Conservation (phyloP, 768 basidiomycete genomes). For the Leccinum longicurvipes region DNA sequence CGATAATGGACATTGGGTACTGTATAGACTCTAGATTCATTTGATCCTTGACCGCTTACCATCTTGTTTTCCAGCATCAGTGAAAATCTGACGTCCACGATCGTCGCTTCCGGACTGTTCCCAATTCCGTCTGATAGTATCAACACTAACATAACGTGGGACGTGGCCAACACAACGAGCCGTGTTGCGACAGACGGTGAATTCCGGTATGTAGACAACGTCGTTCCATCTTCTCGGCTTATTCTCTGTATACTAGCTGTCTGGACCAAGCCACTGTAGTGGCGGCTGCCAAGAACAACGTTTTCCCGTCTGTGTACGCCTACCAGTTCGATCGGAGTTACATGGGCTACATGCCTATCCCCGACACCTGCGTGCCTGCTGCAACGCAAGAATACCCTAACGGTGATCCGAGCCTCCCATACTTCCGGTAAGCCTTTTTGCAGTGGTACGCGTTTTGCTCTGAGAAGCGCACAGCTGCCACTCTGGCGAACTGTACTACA, state of each 20-base stretch:
- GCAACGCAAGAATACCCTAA: slow-evolving; percentile 38
- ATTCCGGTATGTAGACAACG: background rate
- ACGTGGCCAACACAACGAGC: slow-evolving; percentile 1
- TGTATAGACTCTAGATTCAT: background rate
- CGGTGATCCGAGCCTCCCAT: slow-evolving; percentile 46
- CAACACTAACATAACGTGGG: slow-evolving; percentile 3
- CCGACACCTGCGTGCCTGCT: slow-evolving; percentile 43
- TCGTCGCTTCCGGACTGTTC: slow-evolving; percentile 4
- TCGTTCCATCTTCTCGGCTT: background rate
- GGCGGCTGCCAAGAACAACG: slow-evolving; percentile 39
- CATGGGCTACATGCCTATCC: slow-evolving; percentile 43
- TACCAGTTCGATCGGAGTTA: slow-evolving; percentile 50
- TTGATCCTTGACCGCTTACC: background rate
- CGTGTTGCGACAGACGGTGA: slow-evolving; percentile 9
- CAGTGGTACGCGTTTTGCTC: background rate
- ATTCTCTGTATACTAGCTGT: slow-evolving; percentile 1
- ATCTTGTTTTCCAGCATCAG: background rate
- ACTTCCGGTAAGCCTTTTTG: slow-evolving; percentile 34
- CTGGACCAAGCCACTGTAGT: slow-evolving; percentile 48
- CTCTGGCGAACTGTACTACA: slow-evolving; percentile 32
- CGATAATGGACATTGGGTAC: slow-evolving; percentile 1
- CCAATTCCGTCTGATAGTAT: background rate
- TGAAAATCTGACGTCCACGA: background rate
- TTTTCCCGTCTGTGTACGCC: slow-evolving; percentile 41
- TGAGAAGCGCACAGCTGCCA: slow-evolving; percentile 18